Conservation (phyloP, 257 asterid species). For the Nicotiana tomentosiformis region DNA sequence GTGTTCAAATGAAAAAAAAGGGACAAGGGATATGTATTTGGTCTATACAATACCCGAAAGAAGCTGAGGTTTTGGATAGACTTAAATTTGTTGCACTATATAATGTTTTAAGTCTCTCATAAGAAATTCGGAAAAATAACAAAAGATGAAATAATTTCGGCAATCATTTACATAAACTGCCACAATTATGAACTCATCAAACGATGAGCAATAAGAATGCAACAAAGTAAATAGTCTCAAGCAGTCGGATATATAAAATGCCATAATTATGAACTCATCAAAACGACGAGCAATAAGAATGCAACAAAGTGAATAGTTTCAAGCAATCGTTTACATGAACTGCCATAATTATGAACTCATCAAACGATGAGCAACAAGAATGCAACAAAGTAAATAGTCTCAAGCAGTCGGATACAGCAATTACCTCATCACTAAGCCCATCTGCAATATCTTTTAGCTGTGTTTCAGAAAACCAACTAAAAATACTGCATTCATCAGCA, state of each 20-base stretch:
- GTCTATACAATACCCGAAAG: background rate
- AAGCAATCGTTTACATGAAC: background rate
- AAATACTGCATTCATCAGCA: slow-evolving; percentile 42
- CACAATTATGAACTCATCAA: background rate
- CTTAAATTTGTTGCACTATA: background rate
- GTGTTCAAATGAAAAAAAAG: too few species aligned
- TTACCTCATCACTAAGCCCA: slow-evolving; percentile 45
- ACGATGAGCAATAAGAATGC: background rate
- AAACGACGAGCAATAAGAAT: background rate
- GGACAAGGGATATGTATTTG: too few species aligned
- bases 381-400: background rate
- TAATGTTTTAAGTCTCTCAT: background rate
- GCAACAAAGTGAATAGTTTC: background rate
- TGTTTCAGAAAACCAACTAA: slow-evolving; percentile 45
- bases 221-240: background rate
- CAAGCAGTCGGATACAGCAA: background rate
- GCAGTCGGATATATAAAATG: background rate
- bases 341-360: background rate
- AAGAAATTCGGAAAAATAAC: background rate
- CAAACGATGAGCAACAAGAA: background rate
- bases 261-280: background rate
- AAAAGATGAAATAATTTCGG: background rate
- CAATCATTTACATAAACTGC: background rate
- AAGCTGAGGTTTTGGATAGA: background rate
- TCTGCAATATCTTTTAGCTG: slow-evolving; percentile 26